Conservation (phyloP, 2,329 filamentous ascomycete species). For the Scedosporium apiospermum region DNA sequence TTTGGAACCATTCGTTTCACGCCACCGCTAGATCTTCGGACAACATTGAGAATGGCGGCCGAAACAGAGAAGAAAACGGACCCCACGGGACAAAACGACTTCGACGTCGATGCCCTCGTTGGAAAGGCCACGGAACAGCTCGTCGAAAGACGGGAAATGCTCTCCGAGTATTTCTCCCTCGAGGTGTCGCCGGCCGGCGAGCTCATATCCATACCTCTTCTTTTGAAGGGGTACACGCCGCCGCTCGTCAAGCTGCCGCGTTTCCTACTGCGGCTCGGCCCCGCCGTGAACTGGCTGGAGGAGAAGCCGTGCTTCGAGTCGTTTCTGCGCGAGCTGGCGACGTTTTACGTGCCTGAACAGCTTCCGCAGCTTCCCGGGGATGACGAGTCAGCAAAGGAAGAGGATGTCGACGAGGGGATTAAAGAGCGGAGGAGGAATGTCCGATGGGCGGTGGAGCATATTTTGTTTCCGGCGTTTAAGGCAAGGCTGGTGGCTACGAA, state of each 20-base stretch:
- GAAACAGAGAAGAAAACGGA: conserved; percentile 52
- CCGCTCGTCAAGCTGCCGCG: conserved; percentile 76
- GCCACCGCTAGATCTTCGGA: conserved; percentile 60
- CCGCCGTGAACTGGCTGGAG: conserved; percentile 75
- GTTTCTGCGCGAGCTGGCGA: conserved; percentile 77
- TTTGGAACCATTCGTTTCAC: conserved; percentile 78
- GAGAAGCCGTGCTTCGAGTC: conserved; percentile 80
- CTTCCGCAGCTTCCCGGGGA: conserved; percentile 45
- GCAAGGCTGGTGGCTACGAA: conserved; percentile 74
- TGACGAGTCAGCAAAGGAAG: conserved; percentile 23
- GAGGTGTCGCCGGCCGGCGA: conserved; percentile 72
- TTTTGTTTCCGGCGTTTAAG: conserved; percentile 85
- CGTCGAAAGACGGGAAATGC: conserved; percentile 71
- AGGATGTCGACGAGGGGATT: conserved; percentile 37
- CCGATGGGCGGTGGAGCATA: conserved; percentile 67
- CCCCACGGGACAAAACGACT: conserved; percentile 37
- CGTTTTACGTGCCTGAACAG: conserved; percentile 84
- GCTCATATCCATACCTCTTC: conserved; percentile 68
- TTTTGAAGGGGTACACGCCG: conserved; percentile 84
- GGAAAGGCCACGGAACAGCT: conserved; percentile 58
- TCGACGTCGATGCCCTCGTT: conserved; percentile 58
- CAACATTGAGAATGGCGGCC: conserved; percentile 64
- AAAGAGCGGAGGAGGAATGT: conserved; percentile 58
- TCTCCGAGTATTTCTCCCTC: conserved; percentile 85
- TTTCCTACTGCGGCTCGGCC: conserved; percentile 81